phyloP scores from a whole-genome alignment of 129 eudicot species.

The Scalesia atractyloides region DNA sequence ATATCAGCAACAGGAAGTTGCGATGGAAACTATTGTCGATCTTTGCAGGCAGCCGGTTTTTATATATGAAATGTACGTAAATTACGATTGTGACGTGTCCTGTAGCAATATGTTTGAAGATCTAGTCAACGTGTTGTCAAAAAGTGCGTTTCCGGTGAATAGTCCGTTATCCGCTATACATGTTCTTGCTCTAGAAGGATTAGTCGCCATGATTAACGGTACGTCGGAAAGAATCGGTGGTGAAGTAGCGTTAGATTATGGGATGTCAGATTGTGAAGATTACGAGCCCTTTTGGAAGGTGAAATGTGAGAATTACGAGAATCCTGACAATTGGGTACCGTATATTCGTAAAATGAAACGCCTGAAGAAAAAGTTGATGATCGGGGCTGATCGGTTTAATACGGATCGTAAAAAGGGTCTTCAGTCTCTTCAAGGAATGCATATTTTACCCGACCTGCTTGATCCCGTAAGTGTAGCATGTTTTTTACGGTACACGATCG shows the following conservation, averaged over 20 bases:
- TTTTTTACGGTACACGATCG: conserved; percentile 60
- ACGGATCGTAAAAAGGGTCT: conserved; percentile 72
- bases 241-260: conserved; percentile 40
- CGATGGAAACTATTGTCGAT: conserved; percentile 77
- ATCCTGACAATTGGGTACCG: conserved; percentile 63
- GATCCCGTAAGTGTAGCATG: conserved; percentile 67
- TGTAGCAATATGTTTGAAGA: conserved; percentile 78
- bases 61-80: conserved; percentile 65
- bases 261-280: conserved; percentile 34
- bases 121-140: conserved; percentile 68
- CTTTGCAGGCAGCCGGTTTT: conserved; percentile 69
- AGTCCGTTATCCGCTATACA: conserved; percentile 60
- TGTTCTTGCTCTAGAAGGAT: conserved; percentile 65
- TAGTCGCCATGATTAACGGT: conserved; percentile 59
- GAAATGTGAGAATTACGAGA: conserved; percentile 49
- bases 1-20: conserved; percentile 80
- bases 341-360: conserved; percentile 53
- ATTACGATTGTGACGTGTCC: conserved; percentile 71
- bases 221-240: conserved; percentile 60
- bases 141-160: conserved; percentile 69
- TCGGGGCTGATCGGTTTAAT: conserved; percentile 75
- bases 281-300: conserved; percentile 60
- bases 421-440: conserved; percentile 60
- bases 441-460: conserved; percentile 51
- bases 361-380: conserved; percentile 58